Base-by-base conservation (phyloP, 2,329 filamentous ascomycete species). In the Aaosphaeria arxii region DNA sequence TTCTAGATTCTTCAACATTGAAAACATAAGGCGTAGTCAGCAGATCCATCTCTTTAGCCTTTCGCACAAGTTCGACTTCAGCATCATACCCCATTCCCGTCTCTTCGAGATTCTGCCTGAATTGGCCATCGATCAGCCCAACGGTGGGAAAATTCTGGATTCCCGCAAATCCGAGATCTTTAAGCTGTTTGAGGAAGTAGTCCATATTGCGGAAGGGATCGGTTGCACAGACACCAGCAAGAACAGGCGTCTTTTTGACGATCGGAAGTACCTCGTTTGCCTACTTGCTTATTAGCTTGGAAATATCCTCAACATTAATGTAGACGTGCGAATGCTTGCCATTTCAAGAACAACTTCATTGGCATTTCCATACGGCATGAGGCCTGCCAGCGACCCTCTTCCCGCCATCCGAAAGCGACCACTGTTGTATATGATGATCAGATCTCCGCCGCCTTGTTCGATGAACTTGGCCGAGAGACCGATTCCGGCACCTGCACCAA, bases 61-160 rank as follows among this genome's bases (percentile, higher is more conserved):
- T 58, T 7, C 74, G 73, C 41, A 89, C 77, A 77, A 88, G 82
- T 44, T 84, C 82, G 2, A 89, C 85, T 61, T 89, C 86, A 6
- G 77, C 70, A 11, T 77, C 78, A 59, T 83, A 89, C 1, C 81
- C 80, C 84, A 89, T 89, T 6, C 82, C 85, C 1, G 85, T 88
- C 64, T 88, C 85, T 61, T 89, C 86, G 1, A 89, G 74, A 54
- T 85, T 84, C 24, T 76, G 75, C 9, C 86, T 77, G 62, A 89
- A 88, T 9, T 75, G 75, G 1, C 84, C 85, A 63, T 89, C 86
- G 33, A 88, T 84, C 24, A 89, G 71, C 0, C 86, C 86, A 1
- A 88, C 85, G 0, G 86, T 88, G 1, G 86, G 86, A 62, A 89
- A 89, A 58, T 89, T 89, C 64, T 89, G 86, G 11, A 88, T 77